Evolutionary conservation across 1,284 basidiomycete genomes (phyloP).

Genomic region (Coniferiporia sulphurascens): DNA sequence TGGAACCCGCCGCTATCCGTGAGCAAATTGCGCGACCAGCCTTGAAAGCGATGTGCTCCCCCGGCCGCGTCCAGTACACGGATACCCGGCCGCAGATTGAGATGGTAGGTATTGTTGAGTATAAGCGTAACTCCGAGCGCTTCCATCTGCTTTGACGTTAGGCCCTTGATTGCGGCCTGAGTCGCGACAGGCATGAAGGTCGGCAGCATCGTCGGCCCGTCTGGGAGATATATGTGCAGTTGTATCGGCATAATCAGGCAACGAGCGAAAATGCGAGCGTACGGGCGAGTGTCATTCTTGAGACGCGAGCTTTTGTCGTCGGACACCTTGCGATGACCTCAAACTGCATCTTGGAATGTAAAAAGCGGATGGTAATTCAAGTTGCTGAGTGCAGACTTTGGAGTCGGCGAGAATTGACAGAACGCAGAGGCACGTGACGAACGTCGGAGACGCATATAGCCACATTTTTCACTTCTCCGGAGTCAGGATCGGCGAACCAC

Average conservation of each 20-base stretch:
- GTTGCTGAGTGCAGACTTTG: too few relatives aligned
- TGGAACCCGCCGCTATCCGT: conserved; percentile 90
- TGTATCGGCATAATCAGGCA: not conserved
- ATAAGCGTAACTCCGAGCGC: conserved; percentile 73
- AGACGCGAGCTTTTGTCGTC: conserved; percentile 74
- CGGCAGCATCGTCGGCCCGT: conserved; percentile 75
- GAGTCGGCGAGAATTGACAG: too few relatives aligned
- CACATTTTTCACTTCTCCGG: too few relatives aligned
- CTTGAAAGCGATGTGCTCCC: conserved; percentile 81
- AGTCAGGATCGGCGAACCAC: too few relatives aligned
- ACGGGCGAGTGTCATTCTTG: conserved; percentile 58
- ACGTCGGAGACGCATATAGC: too few relatives aligned
- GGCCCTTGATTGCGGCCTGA: conserved; percentile 81
- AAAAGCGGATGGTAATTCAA: not conserved
- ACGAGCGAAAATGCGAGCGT: not conserved
- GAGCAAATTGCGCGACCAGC: conserved; percentile 76
- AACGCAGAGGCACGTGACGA: too few relatives aligned
- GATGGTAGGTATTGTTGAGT: conserved; percentile 83
- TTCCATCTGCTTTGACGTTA: conserved; percentile 81
- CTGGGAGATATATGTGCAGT: conserved; percentile 31
- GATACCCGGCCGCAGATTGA: conserved; percentile 75
- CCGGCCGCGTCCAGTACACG: conserved; percentile 65
- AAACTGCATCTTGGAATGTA: conserved; percentile 54
- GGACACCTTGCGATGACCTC: conserved; percentile 72
- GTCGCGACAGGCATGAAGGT: conserved; percentile 91